A percentile compares a stretch with the other conserved stretches of the same genome.
phyloP scores from a whole-genome alignment of 805 yeast species.

The Lipomyces lipofer region DNA sequence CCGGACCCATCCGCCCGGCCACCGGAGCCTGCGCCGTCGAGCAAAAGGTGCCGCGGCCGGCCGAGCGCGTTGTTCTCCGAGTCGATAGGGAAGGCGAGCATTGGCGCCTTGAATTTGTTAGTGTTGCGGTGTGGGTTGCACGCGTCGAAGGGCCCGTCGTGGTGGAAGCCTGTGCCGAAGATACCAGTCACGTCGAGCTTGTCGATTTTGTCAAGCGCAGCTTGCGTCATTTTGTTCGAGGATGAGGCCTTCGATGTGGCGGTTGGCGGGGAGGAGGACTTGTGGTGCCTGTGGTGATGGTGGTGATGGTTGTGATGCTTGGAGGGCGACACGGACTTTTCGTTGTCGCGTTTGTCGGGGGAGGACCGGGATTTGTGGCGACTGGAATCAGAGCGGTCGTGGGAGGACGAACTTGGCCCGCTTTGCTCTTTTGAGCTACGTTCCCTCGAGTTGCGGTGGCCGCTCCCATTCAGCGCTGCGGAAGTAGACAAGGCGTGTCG shows the following conservation, averaged over 20 bases:
- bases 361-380: constrained; percentile 7
- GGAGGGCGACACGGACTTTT: neutral
- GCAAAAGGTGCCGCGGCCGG: constrained; percentile 34
- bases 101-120: constrained; percentile 75
- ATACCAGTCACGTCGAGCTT: constrained; percentile 93
- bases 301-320: constrained; percentile 1
- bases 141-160: constrained; percentile 99
- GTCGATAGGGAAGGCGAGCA: constrained; percentile 90
- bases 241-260: constrained; percentile 7
- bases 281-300: constrained; percentile 5
- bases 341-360: neutral
- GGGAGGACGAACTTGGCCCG: neutral
- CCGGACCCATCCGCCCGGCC: constrained; percentile 36
- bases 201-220: constrained; percentile 87
- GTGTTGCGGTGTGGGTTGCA: constrained; percentile 95
- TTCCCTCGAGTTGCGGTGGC: too few relatives aligned
- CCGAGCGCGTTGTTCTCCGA: constrained; percentile 92
- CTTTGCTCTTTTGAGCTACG: too few relatives aligned
- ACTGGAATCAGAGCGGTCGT: neutral
- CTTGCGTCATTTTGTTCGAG: constrained; percentile 5
- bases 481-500: constrained; percentile 1
- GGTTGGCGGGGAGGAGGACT: neutral
- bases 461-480: neutral
- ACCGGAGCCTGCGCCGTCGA: constrained; percentile 5
- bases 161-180: constrained; percentile 92